phyloP scores from a whole-genome alignment of 2,329 filamentous ascomycete species.

The Aureobasidium lini region DNA sequence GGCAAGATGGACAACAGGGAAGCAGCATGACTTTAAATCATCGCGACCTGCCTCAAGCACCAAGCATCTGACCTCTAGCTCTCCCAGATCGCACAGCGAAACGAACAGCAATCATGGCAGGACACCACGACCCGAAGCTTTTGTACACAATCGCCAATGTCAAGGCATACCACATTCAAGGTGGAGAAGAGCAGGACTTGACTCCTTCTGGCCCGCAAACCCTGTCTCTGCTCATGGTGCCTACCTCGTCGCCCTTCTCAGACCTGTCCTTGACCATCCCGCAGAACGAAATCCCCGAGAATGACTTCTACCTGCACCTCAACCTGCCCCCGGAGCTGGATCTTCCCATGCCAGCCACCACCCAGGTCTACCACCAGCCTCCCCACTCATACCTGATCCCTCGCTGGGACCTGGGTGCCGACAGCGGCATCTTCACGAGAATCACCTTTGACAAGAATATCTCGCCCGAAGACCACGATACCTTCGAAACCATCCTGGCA shows the following conservation, averaged over 20 bases:
- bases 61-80: background rate
- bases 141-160: conserved; percentile 68
- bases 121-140: conserved; percentile 48
- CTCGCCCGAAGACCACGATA: conserved; percentile 86
- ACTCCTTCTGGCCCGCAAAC: conserved; percentile 84
- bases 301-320: conserved; percentile 95
- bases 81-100: background rate
- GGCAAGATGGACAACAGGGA: background rate
- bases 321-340: conserved; percentile 93
- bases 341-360: conserved; percentile 85
- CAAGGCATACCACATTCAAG: conserved; percentile 80
- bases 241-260: conserved; percentile 67
- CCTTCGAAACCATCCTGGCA: conserved; percentile 95
- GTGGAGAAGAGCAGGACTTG: conserved; percentile 76
- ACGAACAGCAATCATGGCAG: conserved; percentile 30
- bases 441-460: conserved; percentile 73
- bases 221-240: conserved; percentile 90
- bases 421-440: conserved; percentile 82
- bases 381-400: conserved; percentile 90
- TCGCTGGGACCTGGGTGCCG: conserved; percentile 84
- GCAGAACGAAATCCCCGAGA: conserved; percentile 53
- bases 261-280: conserved; percentile 49
- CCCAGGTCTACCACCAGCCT: conserved; percentile 94
- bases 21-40: background rate
- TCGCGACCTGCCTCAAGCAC: background rate